A percentile compares a stretch with the other conserved stretches of the same genome.
phyloP scores from a whole-genome alignment of 208 protist genomes.

The Crithidia sp. region DNA sequence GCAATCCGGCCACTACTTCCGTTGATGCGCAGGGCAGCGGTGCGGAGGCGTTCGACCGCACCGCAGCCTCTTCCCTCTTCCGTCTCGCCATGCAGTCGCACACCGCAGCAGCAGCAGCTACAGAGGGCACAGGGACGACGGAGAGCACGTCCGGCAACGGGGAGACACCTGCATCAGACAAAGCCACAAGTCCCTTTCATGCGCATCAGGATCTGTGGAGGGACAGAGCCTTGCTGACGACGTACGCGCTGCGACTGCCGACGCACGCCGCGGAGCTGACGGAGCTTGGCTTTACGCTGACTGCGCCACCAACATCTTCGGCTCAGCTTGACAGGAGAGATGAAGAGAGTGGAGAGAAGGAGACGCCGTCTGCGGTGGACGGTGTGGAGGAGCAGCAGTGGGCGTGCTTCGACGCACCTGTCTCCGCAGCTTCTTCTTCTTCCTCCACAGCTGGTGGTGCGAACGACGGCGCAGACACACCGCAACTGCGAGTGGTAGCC shows the following conservation, averaged over 20 bases:
- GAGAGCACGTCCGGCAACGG: neutral
- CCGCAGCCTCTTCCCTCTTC: too few relatives aligned
- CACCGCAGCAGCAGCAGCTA: neutral
- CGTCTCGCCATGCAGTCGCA: constrained; percentile 9
- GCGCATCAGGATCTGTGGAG: constrained; percentile 46
- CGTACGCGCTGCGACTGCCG: constrained; percentile 62
- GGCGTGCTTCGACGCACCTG: constrained; percentile 6
- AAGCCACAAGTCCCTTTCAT: constrained; percentile 14
- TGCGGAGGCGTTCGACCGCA: too few relatives aligned
- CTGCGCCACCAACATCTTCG: constrained; percentile 16
- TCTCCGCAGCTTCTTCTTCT: neutral
- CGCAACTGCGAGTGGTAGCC: constrained; percentile 46
- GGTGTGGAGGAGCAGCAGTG: neutral
- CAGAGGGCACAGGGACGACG: neutral
- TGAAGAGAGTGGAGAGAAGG: neutral
- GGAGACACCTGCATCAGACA: neutral
- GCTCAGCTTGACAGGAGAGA: too few relatives aligned
- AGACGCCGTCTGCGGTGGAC: neutral
- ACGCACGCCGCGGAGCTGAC: constrained; percentile 39
- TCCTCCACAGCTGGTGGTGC: too few relatives aligned
- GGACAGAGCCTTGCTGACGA: constrained; percentile 28
- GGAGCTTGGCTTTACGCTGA: constrained; percentile 56
- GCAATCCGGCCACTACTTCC: too few relatives aligned
- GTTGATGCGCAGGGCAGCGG: too few relatives aligned
- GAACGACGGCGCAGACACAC: too few relatives aligned